Evolutionary conservation across 306 rosid species (phyloP).

Genomic region (Urtica urens): DNA sequence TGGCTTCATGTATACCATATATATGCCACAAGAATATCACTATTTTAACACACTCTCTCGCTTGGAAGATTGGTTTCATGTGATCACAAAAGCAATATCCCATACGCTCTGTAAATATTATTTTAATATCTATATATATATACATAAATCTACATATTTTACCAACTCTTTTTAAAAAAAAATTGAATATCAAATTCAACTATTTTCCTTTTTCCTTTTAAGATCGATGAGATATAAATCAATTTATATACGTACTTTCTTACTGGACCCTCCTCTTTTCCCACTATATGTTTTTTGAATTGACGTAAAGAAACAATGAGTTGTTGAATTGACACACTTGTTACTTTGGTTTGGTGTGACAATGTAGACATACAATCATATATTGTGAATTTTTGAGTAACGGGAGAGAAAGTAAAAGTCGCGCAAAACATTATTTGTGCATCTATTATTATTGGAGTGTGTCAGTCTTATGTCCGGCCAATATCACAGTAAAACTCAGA

Average conservation of each 20-base stretch:
- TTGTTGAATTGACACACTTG: not conserved
- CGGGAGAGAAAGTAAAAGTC: not conserved
- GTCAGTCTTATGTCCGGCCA: too few species aligned
- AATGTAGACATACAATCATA: not conserved
- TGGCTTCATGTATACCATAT: constrained; percentile 4
- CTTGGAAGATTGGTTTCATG: constrained; percentile 23
- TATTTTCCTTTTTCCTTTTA: not conserved
- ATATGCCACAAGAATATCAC: not conserved
- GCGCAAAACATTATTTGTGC: too few species aligned
- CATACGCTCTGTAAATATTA: constrained; percentile 26
- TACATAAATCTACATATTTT: not conserved
- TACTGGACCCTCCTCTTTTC: constrained; percentile 12
- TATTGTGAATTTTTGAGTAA: too few species aligned
- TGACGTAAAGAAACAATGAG: constrained; percentile 2
- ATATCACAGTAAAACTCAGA: not conserved
- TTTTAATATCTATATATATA: not conserved
- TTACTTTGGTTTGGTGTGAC: not conserved
- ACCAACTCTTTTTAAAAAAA: constrained; percentile 3
- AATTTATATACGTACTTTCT: constrained; percentile 7
- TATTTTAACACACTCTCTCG: not conserved
- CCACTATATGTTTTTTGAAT: not conserved
- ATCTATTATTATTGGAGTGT: too few species aligned
- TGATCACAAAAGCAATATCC: constrained; percentile 39
- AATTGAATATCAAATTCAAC: not conserved
- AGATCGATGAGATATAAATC: too few species aligned